Conservation (phyloP, 2,329 filamentous ascomycete species). For the Fusarium mexicanum region DNA sequence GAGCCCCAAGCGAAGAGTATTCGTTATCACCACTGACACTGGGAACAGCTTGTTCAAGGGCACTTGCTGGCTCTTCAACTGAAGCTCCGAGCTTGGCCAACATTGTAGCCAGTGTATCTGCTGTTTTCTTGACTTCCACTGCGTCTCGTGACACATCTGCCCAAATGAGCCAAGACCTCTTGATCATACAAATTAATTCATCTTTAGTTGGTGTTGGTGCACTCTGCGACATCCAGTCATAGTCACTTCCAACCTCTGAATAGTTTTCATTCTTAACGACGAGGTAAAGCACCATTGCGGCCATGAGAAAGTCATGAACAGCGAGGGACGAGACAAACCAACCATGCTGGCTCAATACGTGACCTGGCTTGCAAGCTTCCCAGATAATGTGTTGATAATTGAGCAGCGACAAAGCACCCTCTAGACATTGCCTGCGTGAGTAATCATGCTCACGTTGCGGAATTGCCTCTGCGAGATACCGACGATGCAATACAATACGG, state of each 20-base stretch:
- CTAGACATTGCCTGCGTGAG: slow-evolving; percentile 61
- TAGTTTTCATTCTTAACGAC: slow-evolving; percentile 57
- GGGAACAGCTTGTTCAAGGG: background rate
- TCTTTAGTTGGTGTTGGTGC: slow-evolving; percentile 48
- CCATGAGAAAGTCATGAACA: slow-evolving; percentile 70
- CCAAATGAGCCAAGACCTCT: slow-evolving; percentile 58
- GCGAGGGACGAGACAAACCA: slow-evolving; percentile 68
- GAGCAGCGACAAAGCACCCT: slow-evolving; percentile 60
- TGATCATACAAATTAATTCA: slow-evolving; percentile 53
- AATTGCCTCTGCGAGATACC: slow-evolving; percentile 58
- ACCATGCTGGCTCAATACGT: slow-evolving; percentile 59
- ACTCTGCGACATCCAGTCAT: slow-evolving; percentile 49
- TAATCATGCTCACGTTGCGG: slow-evolving; percentile 59
- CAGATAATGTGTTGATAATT: slow-evolving; percentile 59
- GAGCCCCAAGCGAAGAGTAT: slow-evolving; percentile 32
- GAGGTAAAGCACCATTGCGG: slow-evolving; percentile 68
- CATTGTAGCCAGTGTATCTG: slow-evolving; percentile 57
- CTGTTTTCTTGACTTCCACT: slow-evolving; percentile 57
- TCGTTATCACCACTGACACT: slow-evolving; percentile 5
- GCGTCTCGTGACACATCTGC: slow-evolving; percentile 49
- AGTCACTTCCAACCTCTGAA: slow-evolving; percentile 47
- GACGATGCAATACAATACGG: slow-evolving; percentile 65
- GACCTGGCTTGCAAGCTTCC: slow-evolving; percentile 62
- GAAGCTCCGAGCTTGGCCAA: slow-evolving; percentile 53
- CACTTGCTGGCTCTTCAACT: slow-evolving; percentile 28